Percentiles rank a stretch among this genome's conserved stretches.
Conservation (phyloP, 2,329 filamentous ascomycete genomes). For the Clonostachys rosea region DNA sequence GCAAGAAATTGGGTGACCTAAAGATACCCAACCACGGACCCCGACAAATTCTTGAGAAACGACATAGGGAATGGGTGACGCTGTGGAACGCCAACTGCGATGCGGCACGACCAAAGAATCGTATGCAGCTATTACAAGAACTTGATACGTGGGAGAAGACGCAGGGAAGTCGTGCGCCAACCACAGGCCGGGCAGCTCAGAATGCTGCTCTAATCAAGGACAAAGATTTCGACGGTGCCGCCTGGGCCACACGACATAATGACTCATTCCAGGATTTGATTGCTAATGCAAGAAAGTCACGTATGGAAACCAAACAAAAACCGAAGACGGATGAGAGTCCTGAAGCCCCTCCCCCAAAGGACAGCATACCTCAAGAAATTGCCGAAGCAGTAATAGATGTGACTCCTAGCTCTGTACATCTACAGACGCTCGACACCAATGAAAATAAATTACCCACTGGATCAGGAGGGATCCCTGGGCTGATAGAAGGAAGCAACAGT, state of each 20-base stretch:
- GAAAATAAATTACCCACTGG: too few relatives aligned
- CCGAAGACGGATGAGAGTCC: slow-evolving; percentile 6
- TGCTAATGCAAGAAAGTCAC: slow-evolving; percentile 63
- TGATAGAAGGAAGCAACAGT: not conserved
- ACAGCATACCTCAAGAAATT: not conserved
- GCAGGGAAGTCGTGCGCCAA: slow-evolving; percentile 58
- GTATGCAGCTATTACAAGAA: slow-evolving; percentile 69
- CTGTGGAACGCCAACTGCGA: slow-evolving; percentile 98
- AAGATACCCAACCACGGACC: slow-evolving; percentile 70
- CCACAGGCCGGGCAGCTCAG: slow-evolving; percentile 26
- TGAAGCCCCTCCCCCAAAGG: not conserved
- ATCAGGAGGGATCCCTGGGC: not conserved
- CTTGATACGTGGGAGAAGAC: slow-evolving; percentile 84
- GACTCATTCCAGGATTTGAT: slow-evolving; percentile 77
- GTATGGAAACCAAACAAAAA: slow-evolving; percentile 27
- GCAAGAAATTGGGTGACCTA: slow-evolving; percentile 76
- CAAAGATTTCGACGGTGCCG: slow-evolving; percentile 81
- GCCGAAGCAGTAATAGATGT: not conserved
- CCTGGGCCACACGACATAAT: slow-evolving; percentile 71
- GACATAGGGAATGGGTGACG: slow-evolving; percentile 92
- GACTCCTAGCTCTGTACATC: not conserved
- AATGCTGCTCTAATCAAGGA: slow-evolving; percentile 57
- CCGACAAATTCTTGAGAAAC: slow-evolving; percentile 65
- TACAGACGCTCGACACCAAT: too few relatives aligned
- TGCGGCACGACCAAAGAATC: slow-evolving; percentile 65